phyloP scores from a whole-genome alignment of 225 moss, liverwort and hornwort species.

The Neckera pumila region DNA sequence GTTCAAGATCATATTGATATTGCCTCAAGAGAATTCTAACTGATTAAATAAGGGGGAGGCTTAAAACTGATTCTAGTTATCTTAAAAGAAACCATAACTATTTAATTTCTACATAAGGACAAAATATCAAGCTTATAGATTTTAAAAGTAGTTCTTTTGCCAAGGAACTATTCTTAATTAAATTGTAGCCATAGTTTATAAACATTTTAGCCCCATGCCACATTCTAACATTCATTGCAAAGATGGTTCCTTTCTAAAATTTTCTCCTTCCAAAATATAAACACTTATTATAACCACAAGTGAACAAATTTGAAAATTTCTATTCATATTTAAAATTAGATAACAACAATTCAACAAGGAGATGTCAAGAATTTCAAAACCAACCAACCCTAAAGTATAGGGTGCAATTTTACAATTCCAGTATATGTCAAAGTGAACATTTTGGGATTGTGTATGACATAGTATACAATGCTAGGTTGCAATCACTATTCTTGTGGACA shows the following conservation, averaged over 20 bases:
- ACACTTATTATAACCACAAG: too few species aligned
- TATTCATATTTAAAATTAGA: too few species aligned
- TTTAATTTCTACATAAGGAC: rapidly evolving
- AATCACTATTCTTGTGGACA: neutral
- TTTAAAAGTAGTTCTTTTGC: too few species aligned
- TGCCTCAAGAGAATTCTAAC: rapidly evolving
- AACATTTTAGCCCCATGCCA: rapidly evolving
- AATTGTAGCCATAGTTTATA: too few species aligned
- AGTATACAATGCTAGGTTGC: too few species aligned
- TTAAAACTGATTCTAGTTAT: neutral
- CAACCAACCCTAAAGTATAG: neutral
- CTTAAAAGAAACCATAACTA: rapidly evolving
- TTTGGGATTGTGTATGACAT: neutral
- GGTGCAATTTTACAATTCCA: neutral
- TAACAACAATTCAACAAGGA: rapidly evolving
- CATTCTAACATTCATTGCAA: too few species aligned
- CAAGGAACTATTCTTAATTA: rapidly evolving
- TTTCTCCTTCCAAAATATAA: rapidly evolving
- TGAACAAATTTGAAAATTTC: neutral
- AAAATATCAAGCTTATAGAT: neutral
- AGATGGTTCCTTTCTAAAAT: rapidly evolving
- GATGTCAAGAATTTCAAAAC: neutral
- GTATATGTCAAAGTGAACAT: neutral
- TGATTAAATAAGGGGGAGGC: rapidly evolving
- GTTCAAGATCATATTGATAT: too few species aligned